Evolutionary conservation across 2,329 filamentous ascomycete species (phyloP).

Genomic region (Niveomyces coronatus): DNA sequence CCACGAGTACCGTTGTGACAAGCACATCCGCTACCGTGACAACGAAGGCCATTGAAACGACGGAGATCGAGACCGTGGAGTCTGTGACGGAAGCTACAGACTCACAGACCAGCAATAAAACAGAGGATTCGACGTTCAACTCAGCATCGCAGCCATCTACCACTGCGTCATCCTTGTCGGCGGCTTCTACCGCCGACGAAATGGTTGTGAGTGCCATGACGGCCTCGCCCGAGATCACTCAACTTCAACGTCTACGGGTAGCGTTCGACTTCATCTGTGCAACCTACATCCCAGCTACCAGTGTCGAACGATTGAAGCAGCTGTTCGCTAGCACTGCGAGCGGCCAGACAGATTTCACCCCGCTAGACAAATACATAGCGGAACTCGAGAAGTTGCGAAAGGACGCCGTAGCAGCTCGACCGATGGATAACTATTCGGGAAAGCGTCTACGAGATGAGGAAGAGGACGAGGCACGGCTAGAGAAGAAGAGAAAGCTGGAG

Average conservation of each 20-base stretch:
- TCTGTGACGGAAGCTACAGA: conserved; percentile 23
- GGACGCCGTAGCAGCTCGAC: conserved; percentile 60
- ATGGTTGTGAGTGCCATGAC: conserved; percentile 31
- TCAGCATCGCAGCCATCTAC: conserved; percentile 32
- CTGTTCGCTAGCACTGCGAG: conserved; percentile 26
- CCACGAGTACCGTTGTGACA: not conserved
- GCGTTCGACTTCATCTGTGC: conserved; percentile 55
- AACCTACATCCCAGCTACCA: conserved; percentile 43
- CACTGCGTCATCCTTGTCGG: conserved; percentile 32
- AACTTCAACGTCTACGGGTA: conserved; percentile 53
- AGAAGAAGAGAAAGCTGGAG: conserved; percentile 78
- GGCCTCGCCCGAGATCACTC: conserved; percentile 37
- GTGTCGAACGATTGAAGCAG: conserved; percentile 33
- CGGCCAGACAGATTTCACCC: conserved; percentile 50
- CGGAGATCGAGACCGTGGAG: conserved; percentile 15
- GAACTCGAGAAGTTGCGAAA: conserved; percentile 57
- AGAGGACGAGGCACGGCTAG: conserved; percentile 51
- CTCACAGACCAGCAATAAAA: conserved; percentile 31
- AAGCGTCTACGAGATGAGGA: conserved; percentile 61
- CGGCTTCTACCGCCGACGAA: conserved; percentile 22
- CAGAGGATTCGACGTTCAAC: conserved; percentile 24
- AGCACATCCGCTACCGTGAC: not conserved
- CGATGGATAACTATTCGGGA: conserved; percentile 57
- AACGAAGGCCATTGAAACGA: no score
- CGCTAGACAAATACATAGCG: conserved; percentile 60